Conservation (phyloP, 1,284 basidiomycete genomes). For the Takashimella koratensis region DNA sequence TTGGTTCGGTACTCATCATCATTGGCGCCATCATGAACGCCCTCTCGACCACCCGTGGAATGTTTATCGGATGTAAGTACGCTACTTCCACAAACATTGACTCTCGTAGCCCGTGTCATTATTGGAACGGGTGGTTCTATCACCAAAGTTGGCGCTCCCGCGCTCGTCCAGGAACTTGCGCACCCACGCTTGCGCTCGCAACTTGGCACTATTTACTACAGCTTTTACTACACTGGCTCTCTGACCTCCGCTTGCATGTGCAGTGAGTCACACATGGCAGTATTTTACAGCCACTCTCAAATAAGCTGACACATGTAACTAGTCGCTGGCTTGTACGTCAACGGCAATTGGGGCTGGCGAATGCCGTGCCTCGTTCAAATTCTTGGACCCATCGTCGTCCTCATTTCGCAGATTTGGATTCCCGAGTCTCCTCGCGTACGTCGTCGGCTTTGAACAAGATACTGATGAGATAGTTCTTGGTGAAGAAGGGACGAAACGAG, state of each 20-base stretch:
- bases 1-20: constrained; percentile 26
- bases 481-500: constrained; percentile 25
- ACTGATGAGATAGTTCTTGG: constrained; percentile 49
- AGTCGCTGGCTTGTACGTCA: constrained; percentile 14
- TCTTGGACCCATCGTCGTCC: not conserved
- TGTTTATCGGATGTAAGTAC: constrained; percentile 22
- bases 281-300: too few species aligned
- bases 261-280: constrained; percentile 5
- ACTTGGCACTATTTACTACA: constrained; percentile 10
- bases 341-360: constrained; percentile 18
- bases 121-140: constrained; percentile 27
- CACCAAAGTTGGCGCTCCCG: constrained; percentile 23
- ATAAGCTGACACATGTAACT: not conserved
- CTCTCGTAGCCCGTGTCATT: constrained; percentile 20
- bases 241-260: constrained; percentile 9
- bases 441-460: constrained; percentile 11
- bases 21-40: constrained; percentile 30
- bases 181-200: constrained; percentile 26
- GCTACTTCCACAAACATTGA: too few species aligned
- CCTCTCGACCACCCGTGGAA: constrained; percentile 14
- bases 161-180: constrained; percentile 22
- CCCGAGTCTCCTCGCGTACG: constrained; percentile 5
- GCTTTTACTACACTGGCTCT: constrained; percentile 13
- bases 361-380: constrained; percentile 13
- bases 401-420: constrained; percentile 3